phyloP scores from a whole-genome alignment of 495 filamentous ascomycete genomes.

The Podospora anserina region DNA sequence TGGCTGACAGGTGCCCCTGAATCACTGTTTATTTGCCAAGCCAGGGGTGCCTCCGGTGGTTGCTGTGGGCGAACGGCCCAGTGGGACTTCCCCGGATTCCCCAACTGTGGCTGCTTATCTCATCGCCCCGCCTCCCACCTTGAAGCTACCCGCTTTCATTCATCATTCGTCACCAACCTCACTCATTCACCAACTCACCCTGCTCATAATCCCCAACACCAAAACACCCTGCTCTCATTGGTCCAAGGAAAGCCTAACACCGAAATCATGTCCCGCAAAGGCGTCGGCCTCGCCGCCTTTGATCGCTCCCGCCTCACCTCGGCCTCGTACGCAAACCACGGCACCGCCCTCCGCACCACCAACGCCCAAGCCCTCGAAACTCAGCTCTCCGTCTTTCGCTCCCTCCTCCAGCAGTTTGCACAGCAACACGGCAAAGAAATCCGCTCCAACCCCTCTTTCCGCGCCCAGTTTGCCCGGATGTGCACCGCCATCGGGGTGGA shows the following conservation, averaged over 20 bases:
- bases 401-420: slow-evolving; percentile 89
- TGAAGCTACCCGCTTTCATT: slow-evolving; percentile 1
- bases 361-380: slow-evolving; percentile 81
- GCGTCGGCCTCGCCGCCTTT: slow-evolving; percentile 89
- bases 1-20: background rate
- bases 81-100: background rate
- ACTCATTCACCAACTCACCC: background rate
- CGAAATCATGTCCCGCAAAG: slow-evolving; percentile 57
- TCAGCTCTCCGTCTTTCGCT: slow-evolving; percentile 93
- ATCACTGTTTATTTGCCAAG: background rate
- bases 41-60: background rate
- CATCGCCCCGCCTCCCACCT: slow-evolving; percentile 18
- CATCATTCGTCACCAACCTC: slow-evolving; percentile 4
- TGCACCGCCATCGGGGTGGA: slow-evolving; percentile 96
- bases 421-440: slow-evolving; percentile 91
- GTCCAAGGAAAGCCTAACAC: background rate
- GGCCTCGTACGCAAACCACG: slow-evolving; percentile 84
- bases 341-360: slow-evolving; percentile 71
- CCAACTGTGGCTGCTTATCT: slow-evolving; percentile 19
- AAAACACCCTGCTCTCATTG: background rate
- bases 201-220: background rate
- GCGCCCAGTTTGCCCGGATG: slow-evolving; percentile 97
- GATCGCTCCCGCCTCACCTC: slow-evolving; percentile 75
- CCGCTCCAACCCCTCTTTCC: slow-evolving; percentile 88
- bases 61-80: background rate